A percentile compares a stretch with the other conserved stretches of the same genome.
These are phyloP conservation scores for Paramyrothecium sp. DNA, from an alignment of 2,329 filamentous ascomycete species.

Conservation along the genomic window DNA sequence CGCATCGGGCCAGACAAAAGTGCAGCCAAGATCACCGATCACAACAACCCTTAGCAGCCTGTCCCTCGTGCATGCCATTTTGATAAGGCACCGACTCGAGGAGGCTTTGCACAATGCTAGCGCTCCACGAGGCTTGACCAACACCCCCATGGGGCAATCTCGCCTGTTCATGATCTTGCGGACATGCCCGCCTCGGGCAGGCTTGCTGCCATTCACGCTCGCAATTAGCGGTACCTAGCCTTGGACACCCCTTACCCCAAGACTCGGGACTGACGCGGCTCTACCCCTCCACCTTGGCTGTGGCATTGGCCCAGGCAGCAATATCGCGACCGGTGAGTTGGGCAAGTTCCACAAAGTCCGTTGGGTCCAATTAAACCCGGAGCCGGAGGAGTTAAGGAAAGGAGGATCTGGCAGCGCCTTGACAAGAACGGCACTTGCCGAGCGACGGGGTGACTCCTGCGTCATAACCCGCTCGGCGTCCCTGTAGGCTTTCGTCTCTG, in stretches of 20 bases:
- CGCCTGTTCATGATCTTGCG: background rate
- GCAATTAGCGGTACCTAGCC: background rate
- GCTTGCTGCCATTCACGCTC: no score
- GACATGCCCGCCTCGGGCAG: background rate
- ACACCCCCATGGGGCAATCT: no score
- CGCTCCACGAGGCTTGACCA: no score
- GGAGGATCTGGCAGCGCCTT: background rate
- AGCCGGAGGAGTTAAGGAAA: no score
- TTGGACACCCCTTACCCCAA: background rate
- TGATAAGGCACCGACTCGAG: no score
- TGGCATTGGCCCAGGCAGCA: background rate
- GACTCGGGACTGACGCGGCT: background rate
- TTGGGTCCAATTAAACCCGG: no score
- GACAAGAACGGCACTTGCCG: background rate
- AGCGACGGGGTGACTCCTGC: background rate
- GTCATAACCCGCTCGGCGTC: background rate
- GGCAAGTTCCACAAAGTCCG: no score
- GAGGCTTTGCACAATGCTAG: no score
- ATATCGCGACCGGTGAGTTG: background rate
- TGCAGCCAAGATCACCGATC: no score
- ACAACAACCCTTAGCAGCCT: no score
- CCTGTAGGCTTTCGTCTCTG: background rate
- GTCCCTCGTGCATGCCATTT: no score
- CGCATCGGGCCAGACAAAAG: no score
- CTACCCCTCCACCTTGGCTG: background rate